Conservation (phyloP, 805 yeast genomes). For the Sugiyamaella americana region DNA sequence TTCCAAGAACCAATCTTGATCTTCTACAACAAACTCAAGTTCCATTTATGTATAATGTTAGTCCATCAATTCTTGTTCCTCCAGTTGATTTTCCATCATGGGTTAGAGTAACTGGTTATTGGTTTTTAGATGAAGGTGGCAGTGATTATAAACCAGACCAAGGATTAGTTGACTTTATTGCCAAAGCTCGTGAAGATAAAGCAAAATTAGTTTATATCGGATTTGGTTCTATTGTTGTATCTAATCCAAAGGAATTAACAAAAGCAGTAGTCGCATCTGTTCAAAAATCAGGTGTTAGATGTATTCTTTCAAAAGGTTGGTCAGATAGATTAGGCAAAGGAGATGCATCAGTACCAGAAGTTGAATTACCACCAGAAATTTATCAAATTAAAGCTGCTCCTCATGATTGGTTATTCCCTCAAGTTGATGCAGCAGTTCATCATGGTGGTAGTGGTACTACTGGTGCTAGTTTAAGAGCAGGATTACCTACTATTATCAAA, state of each 20-base stretch:
- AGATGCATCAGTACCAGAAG: slow-evolving; percentile 34
- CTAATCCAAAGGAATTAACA: slow-evolving; percentile 73
- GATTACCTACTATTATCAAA: slow-evolving; percentile 82
- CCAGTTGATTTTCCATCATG: slow-evolving; percentile 91
- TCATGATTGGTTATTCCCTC: slow-evolving; percentile 91
- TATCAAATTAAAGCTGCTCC: slow-evolving; percentile 70
- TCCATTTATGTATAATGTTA: slow-evolving; percentile 84
- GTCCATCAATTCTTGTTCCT: slow-evolving; percentile 86
- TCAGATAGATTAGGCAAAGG: slow-evolving; percentile 57
- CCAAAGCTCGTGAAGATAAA: slow-evolving; percentile 49
- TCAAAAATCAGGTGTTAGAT: slow-evolving; percentile 69
- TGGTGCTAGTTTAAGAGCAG: slow-evolving; percentile 82
- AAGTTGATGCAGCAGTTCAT: slow-evolving; percentile 89
- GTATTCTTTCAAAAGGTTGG: slow-evolving; percentile 93
- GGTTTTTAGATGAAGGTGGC: slow-evolving; percentile 74
- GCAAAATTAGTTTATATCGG: slow-evolving; percentile 87
- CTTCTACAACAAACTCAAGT: slow-evolving; percentile 68
- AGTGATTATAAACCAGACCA: slow-evolving; percentile 54
- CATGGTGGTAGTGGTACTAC: slow-evolving; percentile 98
- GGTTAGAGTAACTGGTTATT: slow-evolving; percentile 93
- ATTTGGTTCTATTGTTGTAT: slow-evolving; percentile 90
- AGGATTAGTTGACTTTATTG: slow-evolving; percentile 53
- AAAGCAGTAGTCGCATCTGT: slow-evolving; percentile 76
- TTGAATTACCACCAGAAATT: slow-evolving; percentile 58
- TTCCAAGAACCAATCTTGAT: slow-evolving; percentile 66